phyloP scores from a whole-genome alignment of 768 basidiomycete genomes.

The Boletus tylopilopsis region DNA sequence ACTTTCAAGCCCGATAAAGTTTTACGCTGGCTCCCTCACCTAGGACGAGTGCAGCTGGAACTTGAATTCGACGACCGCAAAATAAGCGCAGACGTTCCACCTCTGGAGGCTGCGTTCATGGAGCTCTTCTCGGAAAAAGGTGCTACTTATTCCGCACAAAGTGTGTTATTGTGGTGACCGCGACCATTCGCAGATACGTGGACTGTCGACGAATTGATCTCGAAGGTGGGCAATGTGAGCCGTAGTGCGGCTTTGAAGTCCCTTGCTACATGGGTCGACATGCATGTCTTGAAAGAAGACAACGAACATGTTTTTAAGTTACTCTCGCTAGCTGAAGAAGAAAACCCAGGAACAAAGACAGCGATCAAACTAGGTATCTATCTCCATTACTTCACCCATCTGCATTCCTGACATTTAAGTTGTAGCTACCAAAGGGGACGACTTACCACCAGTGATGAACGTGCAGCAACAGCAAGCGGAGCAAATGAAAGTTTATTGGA shows the following conservation, averaged over 20 bases:
- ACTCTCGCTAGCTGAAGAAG: slow-evolving; percentile 58
- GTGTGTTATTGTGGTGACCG: neutral
- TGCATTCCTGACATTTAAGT: neutral
- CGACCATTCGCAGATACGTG: slow-evolving; percentile 48
- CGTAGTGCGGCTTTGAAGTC: slow-evolving; percentile 65
- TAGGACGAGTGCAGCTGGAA: slow-evolving; percentile 80
- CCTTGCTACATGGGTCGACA: slow-evolving; percentile 77
- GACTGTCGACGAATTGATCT: slow-evolving; percentile 66
- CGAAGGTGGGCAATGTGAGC: slow-evolving; percentile 62
- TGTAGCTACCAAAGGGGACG: slow-evolving; percentile 40
- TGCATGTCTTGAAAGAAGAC: slow-evolving; percentile 75
- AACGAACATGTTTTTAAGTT: slow-evolving; percentile 56
- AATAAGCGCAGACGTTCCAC: slow-evolving; percentile 71
- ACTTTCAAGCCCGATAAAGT: slow-evolving; percentile 90
- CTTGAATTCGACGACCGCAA: slow-evolving; percentile 80
- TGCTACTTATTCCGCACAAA: slow-evolving; percentile 21
- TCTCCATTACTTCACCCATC: neutral
- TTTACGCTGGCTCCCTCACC: slow-evolving; percentile 83
- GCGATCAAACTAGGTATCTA: slow-evolving; percentile 23
- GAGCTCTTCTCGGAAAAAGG: slow-evolving; percentile 79
- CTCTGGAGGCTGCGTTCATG: slow-evolving; percentile 87
- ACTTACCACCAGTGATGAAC: slow-evolving; percentile 46
- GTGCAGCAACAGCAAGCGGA: slow-evolving; percentile 76
- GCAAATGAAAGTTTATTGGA: slow-evolving; percentile 88
- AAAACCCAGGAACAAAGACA: slow-evolving; percentile 24